These are phyloP conservation scores for Colletotrichum cordylinicola DNA, from an alignment of 2,329 filamentous ascomycete genomes.

Conservation along the genomic window DNA sequence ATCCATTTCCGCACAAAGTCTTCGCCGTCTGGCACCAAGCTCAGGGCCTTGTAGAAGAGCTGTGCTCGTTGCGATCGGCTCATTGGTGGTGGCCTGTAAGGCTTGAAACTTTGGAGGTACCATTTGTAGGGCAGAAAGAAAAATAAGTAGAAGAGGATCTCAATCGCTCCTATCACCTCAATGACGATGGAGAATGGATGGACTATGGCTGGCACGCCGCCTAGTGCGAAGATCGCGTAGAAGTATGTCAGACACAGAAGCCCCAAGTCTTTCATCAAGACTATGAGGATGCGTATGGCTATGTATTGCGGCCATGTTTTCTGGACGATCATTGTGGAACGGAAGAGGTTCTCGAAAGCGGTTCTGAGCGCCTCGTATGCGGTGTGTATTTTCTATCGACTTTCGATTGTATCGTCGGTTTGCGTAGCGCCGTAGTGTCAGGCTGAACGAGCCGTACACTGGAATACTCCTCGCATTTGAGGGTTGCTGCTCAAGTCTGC, in stretches of 20 bases:
- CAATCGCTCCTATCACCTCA: constrained; percentile 33
- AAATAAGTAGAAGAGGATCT: constrained; percentile 45
- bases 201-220: constrained; percentile 23
- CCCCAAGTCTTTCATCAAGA: constrained; percentile 16
- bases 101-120: constrained; percentile 35
- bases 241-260: constrained; percentile 25
- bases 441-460: background rate
- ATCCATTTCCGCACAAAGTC: constrained; percentile 65
- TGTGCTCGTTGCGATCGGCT: constrained; percentile 2
- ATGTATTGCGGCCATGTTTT: constrained; percentile 20
- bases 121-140: constrained; percentile 48
- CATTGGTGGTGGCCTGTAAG: background rate
- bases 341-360: background rate
- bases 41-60: background rate
- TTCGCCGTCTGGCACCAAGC: constrained; percentile 52
- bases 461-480: background rate
- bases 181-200: constrained; percentile 30
- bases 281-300: background rate
- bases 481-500: background rate
- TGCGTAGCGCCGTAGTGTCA: background rate
- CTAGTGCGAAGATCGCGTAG: constrained; percentile 20
- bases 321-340: constrained; percentile 7
- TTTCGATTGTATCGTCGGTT: background rate
- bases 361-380: background rate
- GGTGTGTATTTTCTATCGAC: background rate